Evolutionary conservation across 1,139 yeast genomes (phyloP).

Genomic region (Scheffersomyces stambukii): DNA sequence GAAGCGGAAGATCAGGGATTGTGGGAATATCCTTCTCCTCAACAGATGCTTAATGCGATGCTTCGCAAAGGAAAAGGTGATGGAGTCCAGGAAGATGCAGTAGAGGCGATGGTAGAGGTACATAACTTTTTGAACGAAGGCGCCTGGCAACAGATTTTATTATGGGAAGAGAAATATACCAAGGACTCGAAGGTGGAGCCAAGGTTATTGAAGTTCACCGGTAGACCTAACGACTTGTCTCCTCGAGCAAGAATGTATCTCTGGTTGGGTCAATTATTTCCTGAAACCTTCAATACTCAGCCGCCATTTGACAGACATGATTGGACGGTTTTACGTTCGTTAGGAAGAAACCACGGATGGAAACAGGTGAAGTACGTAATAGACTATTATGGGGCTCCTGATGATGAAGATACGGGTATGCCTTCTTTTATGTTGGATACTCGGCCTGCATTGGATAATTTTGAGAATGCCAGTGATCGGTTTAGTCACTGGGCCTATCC

Average conservation of each 20-base stretch:
- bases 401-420: slow-evolving; percentile 80
- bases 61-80: slow-evolving; percentile 85
- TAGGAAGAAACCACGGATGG: slow-evolving; percentile 46
- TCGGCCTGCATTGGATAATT: slow-evolving; percentile 84
- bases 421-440: slow-evolving; percentile 92
- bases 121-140: slow-evolving; percentile 97
- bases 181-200: slow-evolving; percentile 56
- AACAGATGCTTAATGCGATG: slow-evolving; percentile 98
- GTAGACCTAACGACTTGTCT: slow-evolving; percentile 80
- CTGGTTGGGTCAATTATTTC: slow-evolving; percentile 64
- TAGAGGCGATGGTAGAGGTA: slow-evolving; percentile 94
- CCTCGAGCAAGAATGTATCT: slow-evolving; percentile 84
- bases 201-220: slow-evolving; percentile 80
- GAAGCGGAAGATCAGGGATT: slow-evolving; percentile 58
- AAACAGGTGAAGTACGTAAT: slow-evolving; percentile 78
- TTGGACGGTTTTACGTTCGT: slow-evolving; percentile 85
- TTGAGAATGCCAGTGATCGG: slow-evolving; percentile 63
- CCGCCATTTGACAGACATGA: slow-evolving; percentile 98
- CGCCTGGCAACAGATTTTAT: slow-evolving; percentile 91
- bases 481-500: slow-evolving; percentile 46
- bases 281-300: slow-evolving; percentile 65
- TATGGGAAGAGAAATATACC: slow-evolving; percentile 76
- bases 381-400: slow-evolving; percentile 92
- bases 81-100: slow-evolving; percentile 89
- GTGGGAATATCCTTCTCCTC: slow-evolving; percentile 99